These are phyloP conservation scores for Chlorella vulgaris DNA, from an alignment of 139 green algal species.

Conservation along the genomic window DNA sequence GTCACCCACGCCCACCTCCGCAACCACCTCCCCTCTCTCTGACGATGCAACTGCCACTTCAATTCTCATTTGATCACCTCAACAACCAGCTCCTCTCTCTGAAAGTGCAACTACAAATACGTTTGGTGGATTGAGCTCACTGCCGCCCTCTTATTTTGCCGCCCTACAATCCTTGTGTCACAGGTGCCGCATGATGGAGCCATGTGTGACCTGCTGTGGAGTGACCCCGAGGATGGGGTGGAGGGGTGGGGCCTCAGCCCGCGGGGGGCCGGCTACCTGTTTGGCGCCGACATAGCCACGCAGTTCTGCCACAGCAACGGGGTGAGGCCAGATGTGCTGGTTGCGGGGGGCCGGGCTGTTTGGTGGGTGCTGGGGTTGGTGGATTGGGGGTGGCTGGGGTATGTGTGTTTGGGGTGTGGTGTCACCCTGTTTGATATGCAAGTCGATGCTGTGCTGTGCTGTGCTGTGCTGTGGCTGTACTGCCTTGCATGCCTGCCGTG, in stretches of 20 bases:
- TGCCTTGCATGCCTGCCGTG: too few relatives aligned
- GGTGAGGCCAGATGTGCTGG: slow-evolving; percentile 44
- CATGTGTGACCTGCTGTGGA: slow-evolving; percentile 99
- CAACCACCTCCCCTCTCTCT: too few relatives aligned
- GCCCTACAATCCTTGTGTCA: not conserved
- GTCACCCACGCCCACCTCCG: not conserved
- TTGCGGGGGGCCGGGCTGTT: not conserved
- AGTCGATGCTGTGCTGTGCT: too few relatives aligned
- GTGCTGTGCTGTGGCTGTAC: too few relatives aligned
- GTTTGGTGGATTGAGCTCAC: too few relatives aligned
- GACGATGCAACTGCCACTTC: too few relatives aligned
- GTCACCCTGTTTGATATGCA: too few relatives aligned
- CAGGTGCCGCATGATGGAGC: slow-evolving; percentile 97
- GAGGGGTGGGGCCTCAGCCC: slow-evolving; percentile 93
- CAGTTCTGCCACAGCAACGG: slow-evolving; percentile 88
- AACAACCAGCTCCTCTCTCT: too few relatives aligned
- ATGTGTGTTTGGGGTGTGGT: too few relatives aligned
- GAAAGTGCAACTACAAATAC: too few relatives aligned
- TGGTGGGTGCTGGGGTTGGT: not conserved
- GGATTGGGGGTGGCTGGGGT: not conserved
- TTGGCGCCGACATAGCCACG: slow-evolving; percentile 90
- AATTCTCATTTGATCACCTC: too few relatives aligned
- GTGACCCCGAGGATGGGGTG: slow-evolving; percentile 95
- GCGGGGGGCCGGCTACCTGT: slow-evolving; percentile 93
- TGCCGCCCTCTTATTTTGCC: too few relatives aligned